These are phyloP conservation scores for Umbilicus rupestris DNA, from an alignment of 164 flowering plant species.

Conservation along the genomic window DNA sequence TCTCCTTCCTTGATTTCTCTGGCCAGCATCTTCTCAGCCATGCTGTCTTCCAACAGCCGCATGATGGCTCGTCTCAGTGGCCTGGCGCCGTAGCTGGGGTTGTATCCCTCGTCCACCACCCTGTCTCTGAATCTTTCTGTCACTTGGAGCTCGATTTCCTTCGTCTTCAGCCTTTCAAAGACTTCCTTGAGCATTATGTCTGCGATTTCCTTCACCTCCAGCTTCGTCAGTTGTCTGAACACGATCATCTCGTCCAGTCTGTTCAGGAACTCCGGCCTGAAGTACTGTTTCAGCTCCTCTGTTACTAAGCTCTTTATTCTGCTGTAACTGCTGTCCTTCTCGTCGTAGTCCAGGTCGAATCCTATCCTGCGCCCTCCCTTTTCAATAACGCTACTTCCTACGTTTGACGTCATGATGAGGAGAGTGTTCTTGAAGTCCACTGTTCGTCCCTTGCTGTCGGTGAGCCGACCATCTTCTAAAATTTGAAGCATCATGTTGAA, in stretches of 20 bases:
- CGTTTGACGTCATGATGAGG: constrained; percentile 87
- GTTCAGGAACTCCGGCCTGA: constrained; percentile 83
- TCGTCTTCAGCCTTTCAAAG: constrained; percentile 42
- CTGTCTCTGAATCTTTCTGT: constrained; percentile 51
- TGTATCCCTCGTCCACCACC: constrained; percentile 59
- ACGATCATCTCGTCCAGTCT: constrained; percentile 78
- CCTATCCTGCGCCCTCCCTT: constrained; percentile 62
- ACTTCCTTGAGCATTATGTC: constrained; percentile 62
- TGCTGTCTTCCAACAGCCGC: constrained; percentile 50
- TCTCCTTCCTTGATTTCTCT: constrained; percentile 64
- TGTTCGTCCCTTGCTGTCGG: constrained; percentile 71
- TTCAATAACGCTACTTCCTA: constrained; percentile 69
- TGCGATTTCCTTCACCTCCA: constrained; percentile 68
- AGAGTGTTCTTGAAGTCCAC: constrained; percentile 76
- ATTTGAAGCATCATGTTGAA: constrained; percentile 83
- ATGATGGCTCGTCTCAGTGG: constrained; percentile 72
- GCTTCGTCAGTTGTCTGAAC: constrained; percentile 55
- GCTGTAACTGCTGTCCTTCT: constrained; percentile 44
- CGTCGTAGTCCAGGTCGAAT: constrained; percentile 36
- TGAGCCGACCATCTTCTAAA: constrained; percentile 85
- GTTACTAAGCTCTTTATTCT: constrained; percentile 61
- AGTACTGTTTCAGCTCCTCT: constrained; percentile 73
- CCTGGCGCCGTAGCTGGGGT: constrained; percentile 64
- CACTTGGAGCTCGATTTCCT: constrained; percentile 60
- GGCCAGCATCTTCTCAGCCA: constrained; percentile 64